These are phyloP conservation scores for Lippia alba DNA, from an alignment of 305 asterid species.

Conservation along the genomic window DNA sequence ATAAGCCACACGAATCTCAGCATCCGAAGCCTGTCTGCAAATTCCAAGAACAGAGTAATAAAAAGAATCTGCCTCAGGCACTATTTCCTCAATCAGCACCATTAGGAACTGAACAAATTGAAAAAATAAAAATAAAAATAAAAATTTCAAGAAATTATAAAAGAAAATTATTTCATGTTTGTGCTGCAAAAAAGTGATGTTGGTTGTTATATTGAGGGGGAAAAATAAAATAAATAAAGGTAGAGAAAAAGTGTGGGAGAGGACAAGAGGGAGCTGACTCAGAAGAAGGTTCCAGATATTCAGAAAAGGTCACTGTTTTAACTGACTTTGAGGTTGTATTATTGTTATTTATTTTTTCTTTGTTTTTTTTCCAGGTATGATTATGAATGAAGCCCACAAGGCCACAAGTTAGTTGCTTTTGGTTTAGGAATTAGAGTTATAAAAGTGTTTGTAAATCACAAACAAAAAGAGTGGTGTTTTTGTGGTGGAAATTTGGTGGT, in stretches of 20 bases:
- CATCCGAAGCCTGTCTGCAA: conserved; percentile 36
- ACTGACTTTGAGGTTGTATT: neutral
- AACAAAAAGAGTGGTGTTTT: neutral
- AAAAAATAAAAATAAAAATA: too few species aligned
- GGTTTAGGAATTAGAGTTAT: neutral
- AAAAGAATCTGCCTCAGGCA: neutral
- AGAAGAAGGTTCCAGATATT: conserved; percentile 27
- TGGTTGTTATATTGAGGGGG: neutral
- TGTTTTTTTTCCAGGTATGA: neutral
- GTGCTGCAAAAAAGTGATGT: neutral
- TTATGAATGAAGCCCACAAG: conserved; percentile 11
- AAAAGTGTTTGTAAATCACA: conserved; percentile 4
- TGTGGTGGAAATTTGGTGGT: conserved; percentile 9
- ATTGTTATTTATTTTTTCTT: neutral
- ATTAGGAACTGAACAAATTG: too few species aligned
- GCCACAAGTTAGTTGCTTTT: conserved; percentile 18
- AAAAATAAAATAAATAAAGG: neutral
- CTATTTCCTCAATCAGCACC: conserved; percentile 6
- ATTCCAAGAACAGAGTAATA: conserved; percentile 33
- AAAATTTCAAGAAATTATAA: too few species aligned
- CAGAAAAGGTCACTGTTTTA: conserved; percentile 4
- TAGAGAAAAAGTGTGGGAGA: neutral
- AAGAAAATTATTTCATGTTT: neutral
- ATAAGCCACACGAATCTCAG: conserved; percentile 38
- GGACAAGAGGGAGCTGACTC: conserved; percentile 3